Evolutionary conservation across 306 rosid species (phyloP).

Genomic region (Geum urbanum): DNA sequence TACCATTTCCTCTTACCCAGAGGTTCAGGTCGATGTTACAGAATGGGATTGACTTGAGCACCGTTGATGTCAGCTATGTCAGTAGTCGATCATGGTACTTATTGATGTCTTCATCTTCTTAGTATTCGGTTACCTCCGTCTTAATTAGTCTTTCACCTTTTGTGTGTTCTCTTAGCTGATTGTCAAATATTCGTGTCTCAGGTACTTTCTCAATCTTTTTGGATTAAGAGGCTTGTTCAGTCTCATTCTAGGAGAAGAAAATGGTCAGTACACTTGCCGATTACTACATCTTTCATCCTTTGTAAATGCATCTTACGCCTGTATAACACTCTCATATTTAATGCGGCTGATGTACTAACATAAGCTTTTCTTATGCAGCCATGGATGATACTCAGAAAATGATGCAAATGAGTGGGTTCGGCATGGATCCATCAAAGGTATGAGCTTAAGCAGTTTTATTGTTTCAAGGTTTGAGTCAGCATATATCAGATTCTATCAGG

Average conservation of each 20-base stretch:
- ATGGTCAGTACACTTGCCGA: constrained; percentile 54
- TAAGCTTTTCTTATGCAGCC: constrained; percentile 53
- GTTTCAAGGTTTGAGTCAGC: constrained; percentile 1
- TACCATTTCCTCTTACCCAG: constrained; percentile 96
- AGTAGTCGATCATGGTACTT: constrained; percentile 96
- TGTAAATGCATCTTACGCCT: too few relatives aligned
- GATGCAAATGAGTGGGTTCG: constrained; percentile 99
- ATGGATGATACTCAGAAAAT: constrained; percentile 92
- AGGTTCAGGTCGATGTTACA: constrained; percentile 96
- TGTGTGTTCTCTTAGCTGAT: constrained; percentile 14
- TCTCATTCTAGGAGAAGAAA: constrained; percentile 98
- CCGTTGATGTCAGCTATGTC: constrained; percentile 99
- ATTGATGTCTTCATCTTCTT: constrained; percentile 16
- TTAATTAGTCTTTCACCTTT: constrained; percentile 7
- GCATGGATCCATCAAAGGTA: constrained; percentile 94
- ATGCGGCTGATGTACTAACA: constrained; percentile 14
- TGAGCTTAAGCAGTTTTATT: background rate
- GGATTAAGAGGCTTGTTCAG: constrained; percentile 97
- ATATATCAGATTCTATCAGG: background rate
- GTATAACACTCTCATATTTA: too few relatives aligned
- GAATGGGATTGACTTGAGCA: constrained; percentile 98
- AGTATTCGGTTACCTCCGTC: background rate
- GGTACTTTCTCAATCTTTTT: constrained; percentile 96
- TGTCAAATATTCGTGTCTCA: constrained; percentile 34
- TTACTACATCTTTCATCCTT: background rate